Percentiles rank a stretch among this genome's conserved stretches.
phyloP scores from a whole-genome alignment of 495 filamentous ascomycete species.

The Cudoniella acicularis region DNA sequence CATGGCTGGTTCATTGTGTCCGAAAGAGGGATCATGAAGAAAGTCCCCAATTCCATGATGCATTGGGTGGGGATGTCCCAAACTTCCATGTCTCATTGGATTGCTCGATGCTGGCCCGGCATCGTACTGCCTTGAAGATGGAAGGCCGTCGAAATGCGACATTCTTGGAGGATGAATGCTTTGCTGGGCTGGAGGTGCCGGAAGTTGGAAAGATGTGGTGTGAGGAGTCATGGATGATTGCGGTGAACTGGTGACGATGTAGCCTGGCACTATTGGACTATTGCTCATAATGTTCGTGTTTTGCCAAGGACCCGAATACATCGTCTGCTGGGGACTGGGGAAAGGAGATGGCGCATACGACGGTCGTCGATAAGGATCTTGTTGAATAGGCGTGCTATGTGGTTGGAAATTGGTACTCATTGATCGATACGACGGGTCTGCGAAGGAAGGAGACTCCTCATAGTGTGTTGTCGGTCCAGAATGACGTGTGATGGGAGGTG shows the following conservation, averaged over 20 bases:
- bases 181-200: conserved; percentile 11
- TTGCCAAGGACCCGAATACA: conserved; percentile 4
- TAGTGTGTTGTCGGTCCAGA: background rate
- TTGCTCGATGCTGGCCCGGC: conserved; percentile 1
- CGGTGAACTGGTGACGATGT: conserved; percentile 11
- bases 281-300: conserved; percentile 4
- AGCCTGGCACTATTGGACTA: background rate
- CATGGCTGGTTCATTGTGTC: conserved; percentile 9
- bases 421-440: background rate
- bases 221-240: conserved; percentile 3
- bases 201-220: conserved; percentile 8
- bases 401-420: background rate
- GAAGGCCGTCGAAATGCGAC: conserved; percentile 3
- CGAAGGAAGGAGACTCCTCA: background rate
- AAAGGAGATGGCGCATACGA: background rate
- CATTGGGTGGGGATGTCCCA: conserved; percentile 17
- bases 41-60: conserved; percentile 10
- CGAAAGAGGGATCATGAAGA: conserved; percentile 12
- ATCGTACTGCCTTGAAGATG: background rate
- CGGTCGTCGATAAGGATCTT: background rate
- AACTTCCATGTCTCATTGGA: conserved; percentile 15
- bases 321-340: conserved; percentile 8
- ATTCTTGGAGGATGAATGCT: conserved; percentile 11
- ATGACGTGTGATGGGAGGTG: background rate
- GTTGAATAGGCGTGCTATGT: background rate